Evolutionary conservation across 192 early-diverging fungal genomes (phyloP).

Genomic region (Phlyctochytrium planicorne): DNA sequence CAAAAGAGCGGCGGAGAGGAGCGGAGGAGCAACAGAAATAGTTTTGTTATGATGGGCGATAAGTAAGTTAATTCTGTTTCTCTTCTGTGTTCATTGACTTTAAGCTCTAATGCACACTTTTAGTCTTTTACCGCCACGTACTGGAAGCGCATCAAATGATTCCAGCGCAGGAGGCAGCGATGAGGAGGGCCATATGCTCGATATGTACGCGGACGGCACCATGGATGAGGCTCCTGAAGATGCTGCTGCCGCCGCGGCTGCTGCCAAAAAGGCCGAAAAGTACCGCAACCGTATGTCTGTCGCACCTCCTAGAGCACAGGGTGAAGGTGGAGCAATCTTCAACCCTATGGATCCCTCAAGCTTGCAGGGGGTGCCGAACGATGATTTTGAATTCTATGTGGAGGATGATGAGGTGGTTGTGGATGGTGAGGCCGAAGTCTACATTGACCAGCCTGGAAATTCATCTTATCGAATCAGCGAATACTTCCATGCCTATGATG

Average conservation of each 20-base stretch:
- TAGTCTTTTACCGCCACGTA: background rate
- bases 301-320: no score
- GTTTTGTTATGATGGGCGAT: background rate
- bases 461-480: background rate
- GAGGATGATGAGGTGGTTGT: background rate
- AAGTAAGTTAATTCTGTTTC: background rate
- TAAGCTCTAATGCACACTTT: background rate
- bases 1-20: background rate
- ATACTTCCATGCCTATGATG: background rate
- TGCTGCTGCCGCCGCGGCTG: background rate
- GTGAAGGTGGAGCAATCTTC: no score
- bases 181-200: background rate
- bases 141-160: background rate
- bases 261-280: background rate
- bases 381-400: no score
- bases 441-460: background rate
- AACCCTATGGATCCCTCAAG: no score
- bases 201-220: background rate
- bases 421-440: background rate
- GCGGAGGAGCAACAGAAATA: background rate
- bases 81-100: background rate
- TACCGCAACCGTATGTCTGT: no score
- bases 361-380: no score
- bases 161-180: background rate
- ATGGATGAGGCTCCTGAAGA: no score